Base-by-base conservation (phyloP, 768 basidiomycete species). In the Rhodotorula taiwanensis region DNA sequence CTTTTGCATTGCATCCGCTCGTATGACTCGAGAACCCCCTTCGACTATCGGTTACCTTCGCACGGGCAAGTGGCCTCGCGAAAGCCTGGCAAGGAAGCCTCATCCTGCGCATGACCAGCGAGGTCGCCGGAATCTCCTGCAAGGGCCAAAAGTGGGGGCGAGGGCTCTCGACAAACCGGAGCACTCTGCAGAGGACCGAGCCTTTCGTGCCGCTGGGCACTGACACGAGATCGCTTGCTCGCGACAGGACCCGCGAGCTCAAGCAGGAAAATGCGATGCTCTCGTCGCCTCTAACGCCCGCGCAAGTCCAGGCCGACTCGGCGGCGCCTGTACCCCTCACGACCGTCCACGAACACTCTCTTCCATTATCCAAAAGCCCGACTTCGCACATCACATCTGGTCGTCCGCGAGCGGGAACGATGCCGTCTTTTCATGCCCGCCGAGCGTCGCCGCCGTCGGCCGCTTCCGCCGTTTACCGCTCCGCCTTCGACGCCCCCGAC, bases 211-310 rank as follows among this genome's bases (percentile, higher is more conserved):
- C n/a, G n/a, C n/a, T n/a, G n/a, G n/a, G n/a, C n/a, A n/a, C n/a
- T n/a, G n/a, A n/a, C n/a, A n/a, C n/a, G n/a, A n/a, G n/a, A n/a
- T n/a, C n/a, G n/a, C n/a, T n/a, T n/a, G n/a, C n/a, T n/a, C n/a
- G n/a, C n/a, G n/a, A n/a, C 52, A 93, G 92, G 72, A 88, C 90
- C 58, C 81, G 90, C 72, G 91, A 94, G 77, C 80, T 91, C 44
- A 86, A 88, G 74, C 84, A 83, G 57, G 86, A 88, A 75, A 86
- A 88, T 75, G 23, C 51, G 51, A 33, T 52, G 23, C n/a, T 52
- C 79, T 81, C 73, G 75, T 87, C 71, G 78, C 76, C 23, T 60
- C 58, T 52, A 33, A 28, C 49, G 9, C 25, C 47, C 33, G 72
- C 83, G 84, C 77, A 87, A 88, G 43, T 47, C 55, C n/a, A n/a